phyloP scores from a whole-genome alignment of 2,329 filamentous ascomycete genomes.

The Didymella keratinophila region DNA sequence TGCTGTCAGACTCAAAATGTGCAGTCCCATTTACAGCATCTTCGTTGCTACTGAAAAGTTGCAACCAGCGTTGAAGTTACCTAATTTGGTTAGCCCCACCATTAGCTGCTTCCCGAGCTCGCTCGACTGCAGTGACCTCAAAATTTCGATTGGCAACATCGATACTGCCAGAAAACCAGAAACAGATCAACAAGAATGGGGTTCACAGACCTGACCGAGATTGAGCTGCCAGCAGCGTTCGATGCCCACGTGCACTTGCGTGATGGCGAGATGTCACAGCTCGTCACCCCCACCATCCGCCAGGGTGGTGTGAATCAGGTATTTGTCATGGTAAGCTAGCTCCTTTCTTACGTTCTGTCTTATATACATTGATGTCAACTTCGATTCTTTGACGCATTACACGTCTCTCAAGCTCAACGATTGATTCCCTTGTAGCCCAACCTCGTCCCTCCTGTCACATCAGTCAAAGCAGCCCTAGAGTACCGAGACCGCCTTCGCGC shows the following conservation, averaged over 20 bases:
- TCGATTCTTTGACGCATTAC: neutral
- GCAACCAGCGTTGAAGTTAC: slow-evolving; percentile 3
- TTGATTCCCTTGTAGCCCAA: slow-evolving; percentile 52
- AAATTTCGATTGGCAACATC: slow-evolving; percentile 21
- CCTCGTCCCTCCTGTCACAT: slow-evolving; percentile 60
- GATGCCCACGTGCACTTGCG: slow-evolving; percentile 62
- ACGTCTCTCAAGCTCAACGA: neutral
- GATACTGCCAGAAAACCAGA: slow-evolving; percentile 1
- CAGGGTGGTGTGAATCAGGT: slow-evolving; percentile 62
- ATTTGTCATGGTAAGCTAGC: slow-evolving; percentile 59
- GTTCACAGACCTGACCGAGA: slow-evolving; percentile 53
- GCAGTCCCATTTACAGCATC: neutral
- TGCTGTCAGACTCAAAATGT: neutral
- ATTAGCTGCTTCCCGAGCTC: slow-evolving; percentile 16
- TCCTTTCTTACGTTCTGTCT: neutral
- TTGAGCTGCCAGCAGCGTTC: slow-evolving; percentile 58
- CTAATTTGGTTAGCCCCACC: slow-evolving; percentile 8
- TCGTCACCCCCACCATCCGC: slow-evolving; percentile 60
- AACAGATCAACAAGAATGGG: slow-evolving; percentile 34
- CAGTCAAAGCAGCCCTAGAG: slow-evolving; percentile 56
- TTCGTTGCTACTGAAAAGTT: neutral
- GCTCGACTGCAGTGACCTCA: slow-evolving; percentile 24
- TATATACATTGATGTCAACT: neutral
- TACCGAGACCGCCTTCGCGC: slow-evolving; percentile 55
- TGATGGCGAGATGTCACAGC: slow-evolving; percentile 61